Conservation (phyloP, 108 stramenopile genomes). For the Nitzschia sp. region DNA sequence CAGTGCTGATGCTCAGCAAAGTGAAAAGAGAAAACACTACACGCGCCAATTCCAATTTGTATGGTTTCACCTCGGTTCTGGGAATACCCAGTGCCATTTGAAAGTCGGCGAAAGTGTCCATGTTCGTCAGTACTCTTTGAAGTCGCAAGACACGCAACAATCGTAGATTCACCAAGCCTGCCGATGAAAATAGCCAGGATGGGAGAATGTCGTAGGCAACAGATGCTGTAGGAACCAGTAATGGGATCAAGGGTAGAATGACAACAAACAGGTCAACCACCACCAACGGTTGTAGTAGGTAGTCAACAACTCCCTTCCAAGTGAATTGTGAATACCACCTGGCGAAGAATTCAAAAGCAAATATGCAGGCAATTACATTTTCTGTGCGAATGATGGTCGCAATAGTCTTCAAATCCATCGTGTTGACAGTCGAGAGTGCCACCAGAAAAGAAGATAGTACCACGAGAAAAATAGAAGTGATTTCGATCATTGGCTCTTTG, state of each 20-base stretch:
- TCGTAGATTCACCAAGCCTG: slow-evolving; percentile 58
- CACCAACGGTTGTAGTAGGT: slow-evolving; percentile 16
- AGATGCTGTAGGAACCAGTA: not conserved
- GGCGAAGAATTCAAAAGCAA: slow-evolving; percentile 20
- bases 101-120: slow-evolving; percentile 63
- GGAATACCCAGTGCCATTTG: slow-evolving; percentile 31
- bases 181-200: not conserved
- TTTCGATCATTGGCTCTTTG: slow-evolving; percentile 8
- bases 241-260: slow-evolving; percentile 1
- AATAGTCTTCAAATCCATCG: not conserved
- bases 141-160: slow-evolving; percentile 71
- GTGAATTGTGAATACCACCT: slow-evolving; percentile 25
- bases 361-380: slow-evolving; percentile 7
- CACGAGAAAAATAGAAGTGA: slow-evolving; percentile 4
- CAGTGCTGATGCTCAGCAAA: slow-evolving; percentile 66
- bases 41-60: slow-evolving; percentile 78
- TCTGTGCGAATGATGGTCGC: not conserved
- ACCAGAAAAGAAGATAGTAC: slow-evolving; percentile 23
- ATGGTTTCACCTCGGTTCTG: slow-evolving; percentile 7
- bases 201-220: not conserved
- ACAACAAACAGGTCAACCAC: slow-evolving; percentile 17
- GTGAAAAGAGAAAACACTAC: slow-evolving; percentile 74
- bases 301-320: not conserved
- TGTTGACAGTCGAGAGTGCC: slow-evolving; percentile 25
- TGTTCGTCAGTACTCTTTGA: slow-evolving; percentile 65